phyloP scores from a whole-genome alignment of 192 early-diverging fungal genomes.

The Umbelopsis vinacea region DNA sequence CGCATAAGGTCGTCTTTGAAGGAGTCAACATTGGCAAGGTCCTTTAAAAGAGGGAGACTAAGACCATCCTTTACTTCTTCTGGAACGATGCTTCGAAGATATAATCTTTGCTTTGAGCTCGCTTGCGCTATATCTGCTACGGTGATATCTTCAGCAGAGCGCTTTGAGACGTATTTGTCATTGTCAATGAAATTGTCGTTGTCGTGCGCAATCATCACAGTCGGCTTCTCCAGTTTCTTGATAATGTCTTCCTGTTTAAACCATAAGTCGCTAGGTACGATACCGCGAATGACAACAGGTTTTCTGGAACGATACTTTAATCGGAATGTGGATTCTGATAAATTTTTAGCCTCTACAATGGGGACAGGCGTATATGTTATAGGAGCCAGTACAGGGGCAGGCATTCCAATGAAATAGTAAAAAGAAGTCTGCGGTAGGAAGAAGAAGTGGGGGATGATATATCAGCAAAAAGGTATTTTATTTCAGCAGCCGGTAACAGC shows the following conservation, averaged over 20 bases:
- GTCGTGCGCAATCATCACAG: constrained; percentile 48
- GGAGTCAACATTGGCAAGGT: constrained; percentile 23
- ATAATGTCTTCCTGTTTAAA: background rate
- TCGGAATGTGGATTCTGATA: constrained; percentile 7
- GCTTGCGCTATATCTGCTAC: background rate
- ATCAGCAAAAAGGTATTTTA: background rate
- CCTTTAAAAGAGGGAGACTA: constrained; percentile 26
- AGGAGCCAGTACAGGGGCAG: background rate
- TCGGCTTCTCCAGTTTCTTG: background rate
- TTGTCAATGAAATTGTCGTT: constrained; percentile 50
- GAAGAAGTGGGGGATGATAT: background rate
- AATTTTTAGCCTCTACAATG: background rate
- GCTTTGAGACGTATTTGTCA: constrained; percentile 38
- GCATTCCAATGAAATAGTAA: background rate
- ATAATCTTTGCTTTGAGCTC: constrained; percentile 28
- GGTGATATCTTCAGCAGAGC: constrained; percentile 8
- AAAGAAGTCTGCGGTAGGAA: background rate
- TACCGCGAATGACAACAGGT: constrained; percentile 7
- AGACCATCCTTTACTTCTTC: constrained; percentile 27
- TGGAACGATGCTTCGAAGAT: constrained; percentile 42
- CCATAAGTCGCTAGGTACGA: background rate
- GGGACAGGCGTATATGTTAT: background rate
- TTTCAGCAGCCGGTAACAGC: background rate
- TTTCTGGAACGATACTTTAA: constrained; percentile 19
- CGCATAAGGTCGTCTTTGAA: constrained; percentile 46